phyloP scores from a whole-genome alignment of 352 stramenopile species.

The Globisporangium spiculum region DNA sequence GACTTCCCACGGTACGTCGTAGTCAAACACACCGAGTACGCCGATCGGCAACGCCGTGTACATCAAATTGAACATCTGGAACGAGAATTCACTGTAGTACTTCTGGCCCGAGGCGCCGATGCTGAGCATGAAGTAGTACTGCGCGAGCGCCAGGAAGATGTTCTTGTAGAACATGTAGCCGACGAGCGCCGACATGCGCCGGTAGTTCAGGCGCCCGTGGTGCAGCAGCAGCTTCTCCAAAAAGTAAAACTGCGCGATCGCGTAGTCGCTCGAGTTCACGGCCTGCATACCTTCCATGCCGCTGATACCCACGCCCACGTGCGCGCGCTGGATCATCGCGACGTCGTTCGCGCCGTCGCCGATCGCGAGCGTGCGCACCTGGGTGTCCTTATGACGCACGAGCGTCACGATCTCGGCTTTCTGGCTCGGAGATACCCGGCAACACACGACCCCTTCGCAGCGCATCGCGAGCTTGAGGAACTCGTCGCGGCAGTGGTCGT shows the following conservation, averaged over 20 bases:
- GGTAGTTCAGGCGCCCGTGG: constrained; percentile 97
- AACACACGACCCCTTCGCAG: constrained; percentile 78
- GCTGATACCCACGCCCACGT: constrained; percentile 91
- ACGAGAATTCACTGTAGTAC: constrained; percentile 74
- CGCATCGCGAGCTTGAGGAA: constrained; percentile 74
- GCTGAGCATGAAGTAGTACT: constrained; percentile 93
- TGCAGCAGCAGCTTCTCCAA: constrained; percentile 94
- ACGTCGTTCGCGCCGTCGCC: constrained; percentile 95
- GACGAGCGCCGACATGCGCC: constrained; percentile 91
- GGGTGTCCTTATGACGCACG: constrained; percentile 47
- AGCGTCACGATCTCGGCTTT: constrained; percentile 80
- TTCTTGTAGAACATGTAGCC: constrained; percentile 99
- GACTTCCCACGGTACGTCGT: constrained; percentile 72
- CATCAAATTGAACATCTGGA: constrained; percentile 93
- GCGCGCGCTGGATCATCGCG: constrained; percentile 91
- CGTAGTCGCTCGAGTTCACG: constrained; percentile 97
- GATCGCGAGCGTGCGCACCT: constrained; percentile 79
- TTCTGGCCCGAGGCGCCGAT: constrained; percentile 89
- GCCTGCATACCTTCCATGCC: constrained; percentile 93
- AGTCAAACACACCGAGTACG: constrained; percentile 74
- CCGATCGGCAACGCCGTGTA: constrained; percentile 92
- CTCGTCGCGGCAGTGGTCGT: constrained; percentile 47
- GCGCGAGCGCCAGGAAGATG: constrained; percentile 85
- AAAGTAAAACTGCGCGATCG: constrained; percentile 96
- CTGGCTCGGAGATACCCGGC: constrained; percentile 78